Base-by-base conservation (phyloP, 768 basidiomycete species). In the Boletus patriciae region DNA sequence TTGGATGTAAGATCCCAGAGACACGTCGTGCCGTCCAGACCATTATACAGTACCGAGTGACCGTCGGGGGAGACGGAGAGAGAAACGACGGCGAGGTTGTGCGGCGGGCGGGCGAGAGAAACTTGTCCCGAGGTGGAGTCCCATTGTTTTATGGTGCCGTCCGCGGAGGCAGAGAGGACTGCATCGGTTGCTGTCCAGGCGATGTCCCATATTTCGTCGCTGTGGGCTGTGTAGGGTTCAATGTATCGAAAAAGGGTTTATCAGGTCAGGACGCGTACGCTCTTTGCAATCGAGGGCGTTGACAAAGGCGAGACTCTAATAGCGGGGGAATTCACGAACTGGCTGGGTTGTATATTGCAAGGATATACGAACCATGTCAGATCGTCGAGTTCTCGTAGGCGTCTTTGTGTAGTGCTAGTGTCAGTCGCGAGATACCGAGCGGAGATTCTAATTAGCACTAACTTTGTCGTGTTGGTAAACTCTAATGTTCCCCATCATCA, bases 21-120 rank as follows among this genome's bases (percentile, higher is more conserved):
- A 46, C 75, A 80, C 0, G 92, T 92, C 29, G 87, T 81, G 2
- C 94, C 94, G 64, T 96, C 94, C 19, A 95, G 77, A 52, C 88
- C 88, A 65, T 93, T 93, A 63, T 86, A 88, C 44, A 97, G 70
- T 0, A 84, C 92, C 31, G 73, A 75, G 46, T 74, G 77, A 9
- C 91, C 94, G 46, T 84, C 78, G 0, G 81, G 78, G 19, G 86
- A 81, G 9, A 83, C 83, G 18, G 90, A 92, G 34, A 96, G 73
- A 6, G 92, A 92, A 18, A 92, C 83, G 61, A 94, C 83, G 3
- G 90, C 94, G 19, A 96, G 85, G 8, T 91, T 85, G 73, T 96
- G 91, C n/a, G 87, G 78, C 37, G 83, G 73, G 18, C 85, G 83
- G 34, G 85, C 75, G 12, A 76, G 76, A 51, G 79, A 78, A 3